Base-by-base conservation (phyloP, 768 basidiomycete genomes). In the Symmetrospora coprosmae region DNA sequence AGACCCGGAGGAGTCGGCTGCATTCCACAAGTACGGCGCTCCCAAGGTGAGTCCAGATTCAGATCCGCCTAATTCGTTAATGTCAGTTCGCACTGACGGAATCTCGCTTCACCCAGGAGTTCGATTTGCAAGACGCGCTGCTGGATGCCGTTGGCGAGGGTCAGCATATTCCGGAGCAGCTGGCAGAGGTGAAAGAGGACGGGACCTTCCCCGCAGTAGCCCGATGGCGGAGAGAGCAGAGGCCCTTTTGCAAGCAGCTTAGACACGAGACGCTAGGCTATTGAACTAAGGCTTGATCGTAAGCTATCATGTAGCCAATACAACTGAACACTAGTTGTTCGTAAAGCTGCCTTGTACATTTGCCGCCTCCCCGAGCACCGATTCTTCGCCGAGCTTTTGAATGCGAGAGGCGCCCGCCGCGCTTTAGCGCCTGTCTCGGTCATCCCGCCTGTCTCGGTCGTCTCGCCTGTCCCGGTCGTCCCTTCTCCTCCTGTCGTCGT, bases 161-260 rank as follows among this genome's bases (percentile, higher is more conserved):
- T 25, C 6, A 55, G 16, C 11, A 23, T 16, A 55, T 25, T 23
- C 17, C n/a, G n/a, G n/a, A n/a, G n/a, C n/a, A n/a, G n/a, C n/a
- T n/a, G n/a, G n/a, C n/a, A 16, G 51, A 53, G 23, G 40, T 53
- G 7, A 7, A 25, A 8, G 19, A 19, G 7, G 55, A 58, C 37
- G 55, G 55, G 19, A 34, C 40, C 21, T 58, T 58, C 41, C 55
- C 55, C 17, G 55, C 43, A 6, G 46, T 43, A 5, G 43, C 55
- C 43, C 16, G 17, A n/a, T 58, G 55, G 55, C 19, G 55, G 19
- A 6, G 55, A 25, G 55, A 58, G 41, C 25, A 45, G 21, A 19
- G 55, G 16, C 39, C 55, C 11, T 16, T 21, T 3, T 45, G 55
- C 30, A 58, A 58, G 46, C 41, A 21, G 11, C 46, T 19, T 17